These are phyloP conservation scores for Phaseolus coccineus DNA, from an alignment of 331 rosid species.

Conservation along the genomic window DNA sequence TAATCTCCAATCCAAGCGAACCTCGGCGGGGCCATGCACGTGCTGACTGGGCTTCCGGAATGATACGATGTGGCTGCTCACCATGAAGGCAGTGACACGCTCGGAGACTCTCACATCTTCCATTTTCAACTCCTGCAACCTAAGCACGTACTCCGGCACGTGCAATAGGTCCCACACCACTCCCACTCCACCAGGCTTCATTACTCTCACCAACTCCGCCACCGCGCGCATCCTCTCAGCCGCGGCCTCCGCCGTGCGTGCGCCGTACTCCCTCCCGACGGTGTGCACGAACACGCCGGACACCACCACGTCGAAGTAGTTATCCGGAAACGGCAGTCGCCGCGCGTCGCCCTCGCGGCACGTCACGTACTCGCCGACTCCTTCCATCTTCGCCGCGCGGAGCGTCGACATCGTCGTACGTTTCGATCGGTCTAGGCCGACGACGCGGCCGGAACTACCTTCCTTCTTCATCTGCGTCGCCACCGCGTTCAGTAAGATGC, in stretches of 20 bases:
- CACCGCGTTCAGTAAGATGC: constrained; percentile 91
- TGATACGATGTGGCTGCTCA: constrained; percentile 89
- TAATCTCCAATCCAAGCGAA: constrained; percentile 90
- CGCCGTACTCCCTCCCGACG: constrained; percentile 86
- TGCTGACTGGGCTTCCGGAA: constrained; percentile 91
- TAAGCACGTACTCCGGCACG: constrained; percentile 89
- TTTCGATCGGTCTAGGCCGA: constrained; percentile 78
- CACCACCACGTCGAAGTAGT: constrained; percentile 93
- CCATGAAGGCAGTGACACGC: constrained; percentile 94
- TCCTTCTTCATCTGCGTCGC: constrained; percentile 94
- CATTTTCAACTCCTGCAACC: constrained; percentile 91
- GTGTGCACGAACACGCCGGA: constrained; percentile 95
- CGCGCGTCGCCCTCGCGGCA: constrained; percentile 93
- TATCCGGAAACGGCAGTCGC: constrained; percentile 86
- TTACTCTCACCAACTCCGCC: constrained; percentile 89
- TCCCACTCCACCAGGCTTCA: constrained; percentile 84
- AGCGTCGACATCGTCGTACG: constrained; percentile 67
- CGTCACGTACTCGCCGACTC: constrained; percentile 94
- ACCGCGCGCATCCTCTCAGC: constrained; percentile 96
- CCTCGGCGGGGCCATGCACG: constrained; percentile 74
- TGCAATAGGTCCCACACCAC: constrained; percentile 98
- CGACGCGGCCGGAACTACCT: constrained; percentile 94
- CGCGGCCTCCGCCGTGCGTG: constrained; percentile 83
- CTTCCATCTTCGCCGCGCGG: constrained; percentile 80
- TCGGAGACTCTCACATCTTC: constrained; percentile 89